These are phyloP conservation scores for Ceratobasidium sp. DNA, from an alignment of 1,284 basidiomycete species.

Conservation along the genomic window DNA sequence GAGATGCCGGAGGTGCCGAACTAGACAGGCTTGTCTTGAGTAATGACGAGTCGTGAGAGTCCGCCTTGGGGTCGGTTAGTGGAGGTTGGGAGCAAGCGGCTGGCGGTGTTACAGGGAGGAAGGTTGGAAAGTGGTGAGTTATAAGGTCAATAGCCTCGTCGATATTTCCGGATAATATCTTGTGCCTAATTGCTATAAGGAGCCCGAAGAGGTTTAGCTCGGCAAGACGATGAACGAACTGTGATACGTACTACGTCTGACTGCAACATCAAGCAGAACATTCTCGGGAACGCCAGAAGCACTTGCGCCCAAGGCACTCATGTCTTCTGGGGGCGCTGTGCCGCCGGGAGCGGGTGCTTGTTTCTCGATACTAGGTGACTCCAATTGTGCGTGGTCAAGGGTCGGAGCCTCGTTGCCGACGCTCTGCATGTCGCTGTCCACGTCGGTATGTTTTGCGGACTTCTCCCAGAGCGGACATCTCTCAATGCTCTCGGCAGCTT, in stretches of 20 bases:
- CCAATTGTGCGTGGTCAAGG: slow-evolving; percentile 13
- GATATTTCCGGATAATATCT: slow-evolving; percentile 24
- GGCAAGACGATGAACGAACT: not conserved
- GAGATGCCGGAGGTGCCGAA: not conserved
- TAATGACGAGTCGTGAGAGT: slow-evolving; percentile 29
- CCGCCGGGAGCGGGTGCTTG: not conserved
- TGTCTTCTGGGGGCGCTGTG: not conserved
- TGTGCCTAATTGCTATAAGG: slow-evolving; percentile 19
- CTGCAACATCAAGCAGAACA: slow-evolving; percentile 7
- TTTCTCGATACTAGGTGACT: not conserved
- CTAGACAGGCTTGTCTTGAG: not conserved
- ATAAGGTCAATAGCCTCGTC: slow-evolving; percentile 26
- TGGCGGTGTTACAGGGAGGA: slow-evolving; percentile 12
- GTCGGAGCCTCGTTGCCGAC: slow-evolving; percentile 9
- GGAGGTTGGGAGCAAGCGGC: not conserved
- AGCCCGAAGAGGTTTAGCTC: not conserved
- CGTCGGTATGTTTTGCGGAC: not conserved
- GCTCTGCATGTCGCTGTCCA: not conserved
- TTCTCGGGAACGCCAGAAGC: not conserved
- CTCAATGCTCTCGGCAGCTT: slow-evolving; percentile 17
- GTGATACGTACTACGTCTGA: slow-evolving; percentile 24
- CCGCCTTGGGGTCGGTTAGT: not conserved
- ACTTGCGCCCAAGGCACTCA: not conserved
- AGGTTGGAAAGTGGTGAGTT: slow-evolving; percentile 22
- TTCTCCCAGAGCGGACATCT: slow-evolving; percentile 17